Base-by-base conservation (phyloP, 352 stramenopile species). In the Peronospora farinosa region DNA sequence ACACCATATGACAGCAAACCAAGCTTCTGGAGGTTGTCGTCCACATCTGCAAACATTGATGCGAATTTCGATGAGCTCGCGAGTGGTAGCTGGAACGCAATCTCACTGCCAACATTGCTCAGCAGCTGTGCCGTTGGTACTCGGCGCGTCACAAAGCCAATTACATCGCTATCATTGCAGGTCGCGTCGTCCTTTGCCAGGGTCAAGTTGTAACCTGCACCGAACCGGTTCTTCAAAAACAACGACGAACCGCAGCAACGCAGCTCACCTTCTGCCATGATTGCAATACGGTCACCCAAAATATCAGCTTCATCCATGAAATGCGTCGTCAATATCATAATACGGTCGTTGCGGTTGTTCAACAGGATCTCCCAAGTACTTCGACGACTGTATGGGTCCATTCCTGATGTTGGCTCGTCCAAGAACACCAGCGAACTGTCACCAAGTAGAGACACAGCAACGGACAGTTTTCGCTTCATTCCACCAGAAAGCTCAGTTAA, bases 311-410 rank as follows among this genome's bases (percentile, higher is more conserved):
- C 88, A 31, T 79, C 91, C 91, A 98, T 97, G 50, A 97, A 98
- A 53, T 98, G 95, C 15, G 90, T 97, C 11, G 86, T 97, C 10
- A 97, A 47, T 21, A 97, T 63, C 51, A 96, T 93, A 28, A 91
- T 60, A 23, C 74, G 67, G 39, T 76, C 67, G 42, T 79, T 60
- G 12, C 74, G 60, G 31, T 71, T 75, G 61, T 80, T 79, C 30
- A 81, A 40, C 42, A 86, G 52, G 19, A 96, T 72, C 31, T 93
- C 65, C 87, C 88, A 97, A 52, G 97, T 79, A 43, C 97, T 97
- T 28, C 95, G 75, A 43, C 95, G 75, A 49, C 71, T 91, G 59
- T 97, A 98, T 13, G 95, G 92, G 57, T 98, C 96, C 90, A 98
- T 97, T 3, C 94, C 94, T 23, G 60, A 86, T 13, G 92, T 98